Conservation (phyloP, 1,284 basidiomycete species). For the Trichosporon faecale region DNA sequence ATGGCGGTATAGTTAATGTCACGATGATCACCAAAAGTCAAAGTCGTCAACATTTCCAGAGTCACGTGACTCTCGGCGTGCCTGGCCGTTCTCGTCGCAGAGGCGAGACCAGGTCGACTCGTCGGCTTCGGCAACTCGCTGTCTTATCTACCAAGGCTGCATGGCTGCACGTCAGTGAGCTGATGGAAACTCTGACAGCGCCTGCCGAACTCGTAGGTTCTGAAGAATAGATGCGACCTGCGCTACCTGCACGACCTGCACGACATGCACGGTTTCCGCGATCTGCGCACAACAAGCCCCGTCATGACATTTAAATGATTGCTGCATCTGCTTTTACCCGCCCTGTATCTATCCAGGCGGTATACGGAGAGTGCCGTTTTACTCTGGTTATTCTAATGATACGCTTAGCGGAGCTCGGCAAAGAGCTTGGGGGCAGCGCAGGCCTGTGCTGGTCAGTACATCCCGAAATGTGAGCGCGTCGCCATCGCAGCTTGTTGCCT, state of each 20-base stretch:
- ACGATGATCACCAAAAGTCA: neutral
- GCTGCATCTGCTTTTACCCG: slow-evolving; percentile 26
- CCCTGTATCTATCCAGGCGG: slow-evolving; percentile 14
- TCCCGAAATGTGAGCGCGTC: neutral
- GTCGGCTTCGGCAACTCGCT: neutral
- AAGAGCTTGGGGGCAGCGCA: slow-evolving; percentile 80
- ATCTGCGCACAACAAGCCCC: neutral
- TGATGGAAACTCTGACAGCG: no score
- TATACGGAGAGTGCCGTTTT: neutral
- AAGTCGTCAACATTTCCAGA: slow-evolving; percentile 7
- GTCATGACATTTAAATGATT: slow-evolving; percentile 13
- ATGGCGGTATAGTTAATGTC: slow-evolving; percentile 17
- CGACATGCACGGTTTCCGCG: no score
- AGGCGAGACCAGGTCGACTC: no score
- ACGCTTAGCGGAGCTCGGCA: slow-evolving; percentile 54
- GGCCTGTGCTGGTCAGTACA: slow-evolving; percentile 54
- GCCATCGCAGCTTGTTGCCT: no score
- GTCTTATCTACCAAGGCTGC: neutral
- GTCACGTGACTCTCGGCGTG: slow-evolving; percentile 14
- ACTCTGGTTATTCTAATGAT: slow-evolving; percentile 17
- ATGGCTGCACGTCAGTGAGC: no score
- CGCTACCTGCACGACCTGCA: no score
- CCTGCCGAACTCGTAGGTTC: no score
- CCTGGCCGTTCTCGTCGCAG: neutral
- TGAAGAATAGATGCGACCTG: no score